phyloP scores from a whole-genome alignment of 495 filamentous ascomycete genomes.

The Aspergillus bertholletiae region DNA sequence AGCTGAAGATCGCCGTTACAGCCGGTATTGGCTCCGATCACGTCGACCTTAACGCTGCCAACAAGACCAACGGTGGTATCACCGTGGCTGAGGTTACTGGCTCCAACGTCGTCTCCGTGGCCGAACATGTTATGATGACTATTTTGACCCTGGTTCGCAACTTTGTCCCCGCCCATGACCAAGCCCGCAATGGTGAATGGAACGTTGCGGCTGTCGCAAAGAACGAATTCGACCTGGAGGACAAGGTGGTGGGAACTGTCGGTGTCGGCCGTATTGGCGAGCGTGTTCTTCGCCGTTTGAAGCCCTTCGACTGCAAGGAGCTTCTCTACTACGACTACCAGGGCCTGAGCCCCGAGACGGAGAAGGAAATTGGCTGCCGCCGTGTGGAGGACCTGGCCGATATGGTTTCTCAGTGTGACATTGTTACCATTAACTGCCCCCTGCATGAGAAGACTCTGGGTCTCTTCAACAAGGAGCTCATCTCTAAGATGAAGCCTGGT shows the following conservation, averaged over 20 bases:
- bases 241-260: conserved; percentile 97
- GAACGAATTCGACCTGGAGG: conserved; percentile 95
- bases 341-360: conserved; percentile 77
- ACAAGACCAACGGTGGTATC: conserved; percentile 96
- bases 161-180: conserved; percentile 96
- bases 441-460: conserved; percentile 96
- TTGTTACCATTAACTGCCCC: conserved; percentile 99
- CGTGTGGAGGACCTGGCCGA: conserved; percentile 87
- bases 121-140: conserved; percentile 97
- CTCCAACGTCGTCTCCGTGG: conserved; percentile 85
- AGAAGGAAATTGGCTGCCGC: conserved; percentile 95
- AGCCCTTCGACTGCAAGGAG: conserved; percentile 99
- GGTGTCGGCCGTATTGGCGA: conserved; percentile 97
- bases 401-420: conserved; percentile 91
- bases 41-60: conserved; percentile 93
- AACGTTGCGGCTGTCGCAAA: conserved; percentile 93
- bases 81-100: conserved; percentile 97
- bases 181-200: conserved; percentile 86
- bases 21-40: conserved; percentile 98
- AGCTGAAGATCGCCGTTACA: conserved; percentile 93
- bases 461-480: conserved; percentile 99
- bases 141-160: conserved; percentile 95
- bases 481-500: conserved; percentile 98
- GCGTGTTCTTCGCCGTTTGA: conserved; percentile 91
- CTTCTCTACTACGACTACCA: conserved; percentile 99